A percentile compares a stretch with the other conserved stretches of the same genome.
Conservation (phyloP, 495 filamentous ascomycete genomes). For the Evansstolkia leycettana region DNA sequence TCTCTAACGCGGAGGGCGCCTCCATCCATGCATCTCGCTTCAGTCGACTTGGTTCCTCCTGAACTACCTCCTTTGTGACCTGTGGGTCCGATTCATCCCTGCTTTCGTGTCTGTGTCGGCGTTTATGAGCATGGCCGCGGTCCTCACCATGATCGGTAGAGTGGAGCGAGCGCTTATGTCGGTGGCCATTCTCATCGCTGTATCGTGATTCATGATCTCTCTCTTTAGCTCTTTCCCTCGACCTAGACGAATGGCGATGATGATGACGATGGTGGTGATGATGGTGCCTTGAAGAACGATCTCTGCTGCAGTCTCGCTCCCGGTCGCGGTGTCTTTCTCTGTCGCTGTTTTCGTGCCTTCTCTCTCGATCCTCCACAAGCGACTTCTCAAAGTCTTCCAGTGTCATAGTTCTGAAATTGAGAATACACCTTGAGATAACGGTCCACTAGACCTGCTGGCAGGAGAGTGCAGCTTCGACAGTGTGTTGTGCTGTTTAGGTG, state of each 20-base stretch:
- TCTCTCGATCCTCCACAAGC: slow-evolving; percentile 28
- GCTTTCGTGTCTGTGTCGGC: slow-evolving; percentile 20
- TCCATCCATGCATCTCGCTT: slow-evolving; percentile 92
- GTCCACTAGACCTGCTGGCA: background rate
- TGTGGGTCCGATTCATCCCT: slow-evolving; percentile 8
- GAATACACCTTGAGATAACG: background rate
- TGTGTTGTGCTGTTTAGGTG: too few relatives aligned
- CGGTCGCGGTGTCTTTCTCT: slow-evolving; percentile 21
- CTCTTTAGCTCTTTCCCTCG: slow-evolving; percentile 21
- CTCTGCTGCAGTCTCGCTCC: slow-evolving; percentile 27
- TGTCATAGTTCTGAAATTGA: slow-evolving; percentile 26
- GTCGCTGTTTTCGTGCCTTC: slow-evolving; percentile 20
- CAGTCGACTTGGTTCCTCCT: slow-evolving; percentile 26
- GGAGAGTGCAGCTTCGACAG: background rate
- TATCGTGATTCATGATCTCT: slow-evolving; percentile 22
- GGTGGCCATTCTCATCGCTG: slow-evolving; percentile 32
- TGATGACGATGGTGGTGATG: slow-evolving; percentile 29
- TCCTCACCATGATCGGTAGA: slow-evolving; percentile 31
- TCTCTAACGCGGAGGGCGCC: slow-evolving; percentile 62
- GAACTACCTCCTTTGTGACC: slow-evolving; percentile 13
- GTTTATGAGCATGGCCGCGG: slow-evolving; percentile 18
- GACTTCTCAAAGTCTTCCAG: slow-evolving; percentile 45
- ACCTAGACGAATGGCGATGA: slow-evolving; percentile 34
- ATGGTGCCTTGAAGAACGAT: slow-evolving; percentile 25
- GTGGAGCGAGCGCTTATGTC: slow-evolving; percentile 43